Conservation (phyloP, 352 stramenopile species). For the Phytopythium boreale region DNA sequence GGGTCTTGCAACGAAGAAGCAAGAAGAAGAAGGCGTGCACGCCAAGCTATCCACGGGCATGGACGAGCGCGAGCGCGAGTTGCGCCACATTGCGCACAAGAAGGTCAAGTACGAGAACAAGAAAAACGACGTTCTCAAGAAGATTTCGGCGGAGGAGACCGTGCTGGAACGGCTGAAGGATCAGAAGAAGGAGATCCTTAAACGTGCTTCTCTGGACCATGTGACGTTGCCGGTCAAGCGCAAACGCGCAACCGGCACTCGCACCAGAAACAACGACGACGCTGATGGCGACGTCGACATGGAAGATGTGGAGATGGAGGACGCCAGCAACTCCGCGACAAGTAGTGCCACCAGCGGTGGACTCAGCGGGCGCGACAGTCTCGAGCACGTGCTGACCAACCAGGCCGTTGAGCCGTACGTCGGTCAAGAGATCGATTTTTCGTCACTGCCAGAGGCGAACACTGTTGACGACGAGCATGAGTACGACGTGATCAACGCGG, state of each 20-base stretch:
- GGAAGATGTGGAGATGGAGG: slow-evolving; percentile 26
- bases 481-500: slow-evolving; percentile 76
- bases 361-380: slow-evolving; percentile 23
- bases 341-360: slow-evolving; percentile 2
- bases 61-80: slow-evolving; percentile 55
- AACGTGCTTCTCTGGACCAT: slow-evolving; percentile 94
- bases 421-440: slow-evolving; percentile 89
- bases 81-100: slow-evolving; percentile 57
- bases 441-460: slow-evolving; percentile 64
- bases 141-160: slow-evolving; percentile 87
- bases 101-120: slow-evolving; percentile 68
- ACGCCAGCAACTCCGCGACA: slow-evolving; percentile 5
- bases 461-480: slow-evolving; percentile 81
- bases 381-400: slow-evolving; percentile 43
- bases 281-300: slow-evolving; percentile 60
- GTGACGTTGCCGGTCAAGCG: slow-evolving; percentile 81
- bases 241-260: background rate
- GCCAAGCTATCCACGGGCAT: slow-evolving; percentile 31
- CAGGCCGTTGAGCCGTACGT: slow-evolving; percentile 40
- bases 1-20: slow-evolving; percentile 76
- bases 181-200: slow-evolving; percentile 94
- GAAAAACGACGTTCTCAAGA: slow-evolving; percentile 72
- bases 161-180: slow-evolving; percentile 91
- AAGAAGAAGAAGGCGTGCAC: slow-evolving; percentile 43
- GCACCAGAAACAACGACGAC: slow-evolving; percentile 15